phyloP scores from a whole-genome alignment of 352 stramenopile genomes.

The Pythium brassicae region DNA sequence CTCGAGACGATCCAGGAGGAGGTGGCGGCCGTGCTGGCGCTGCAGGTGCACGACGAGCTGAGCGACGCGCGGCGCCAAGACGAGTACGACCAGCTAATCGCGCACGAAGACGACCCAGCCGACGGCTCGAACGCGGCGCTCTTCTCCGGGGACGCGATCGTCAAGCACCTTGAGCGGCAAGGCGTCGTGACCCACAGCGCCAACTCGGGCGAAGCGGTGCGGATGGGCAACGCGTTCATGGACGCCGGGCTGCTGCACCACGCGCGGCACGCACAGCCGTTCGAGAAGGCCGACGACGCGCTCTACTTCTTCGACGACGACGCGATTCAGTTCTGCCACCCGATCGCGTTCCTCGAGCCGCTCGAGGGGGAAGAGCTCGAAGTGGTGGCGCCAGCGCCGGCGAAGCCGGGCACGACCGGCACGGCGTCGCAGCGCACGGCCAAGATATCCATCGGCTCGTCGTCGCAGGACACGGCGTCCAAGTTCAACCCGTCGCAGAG shows the following conservation, averaged over 20 bases:
- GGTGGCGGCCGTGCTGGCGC: constrained; percentile 33
- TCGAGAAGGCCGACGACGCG: constrained; percentile 17
- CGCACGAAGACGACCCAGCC: background rate
- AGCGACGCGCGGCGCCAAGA: background rate
- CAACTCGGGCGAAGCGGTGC: constrained; percentile 25
- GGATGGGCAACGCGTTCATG: constrained; percentile 54
- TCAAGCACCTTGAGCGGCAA: constrained; percentile 35
- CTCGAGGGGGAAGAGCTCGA: constrained; percentile 1
- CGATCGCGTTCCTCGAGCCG: constrained; percentile 14
- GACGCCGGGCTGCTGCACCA: constrained; percentile 60
- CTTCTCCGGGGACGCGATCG: constrained; percentile 23
- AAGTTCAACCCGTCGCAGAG: constrained; percentile 6
- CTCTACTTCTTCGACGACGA: constrained; percentile 25
- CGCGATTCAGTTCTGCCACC: constrained; percentile 18
- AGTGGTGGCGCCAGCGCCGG: background rate
- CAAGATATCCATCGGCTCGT: constrained; percentile 4
- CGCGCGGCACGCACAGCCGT: constrained; percentile 28
- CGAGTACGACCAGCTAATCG: background rate
- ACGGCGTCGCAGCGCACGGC: background rate
- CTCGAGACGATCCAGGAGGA: constrained; percentile 71
- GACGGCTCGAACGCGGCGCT: constrained; percentile 7
- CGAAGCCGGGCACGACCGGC: background rate
- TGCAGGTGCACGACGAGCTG: constrained; percentile 42
- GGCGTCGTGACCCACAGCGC: constrained; percentile 14
- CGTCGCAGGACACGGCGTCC: constrained; percentile 1